phyloP scores from a whole-genome alignment of 495 filamentous ascomycete genomes.

The Daldinia concentrica region DNA sequence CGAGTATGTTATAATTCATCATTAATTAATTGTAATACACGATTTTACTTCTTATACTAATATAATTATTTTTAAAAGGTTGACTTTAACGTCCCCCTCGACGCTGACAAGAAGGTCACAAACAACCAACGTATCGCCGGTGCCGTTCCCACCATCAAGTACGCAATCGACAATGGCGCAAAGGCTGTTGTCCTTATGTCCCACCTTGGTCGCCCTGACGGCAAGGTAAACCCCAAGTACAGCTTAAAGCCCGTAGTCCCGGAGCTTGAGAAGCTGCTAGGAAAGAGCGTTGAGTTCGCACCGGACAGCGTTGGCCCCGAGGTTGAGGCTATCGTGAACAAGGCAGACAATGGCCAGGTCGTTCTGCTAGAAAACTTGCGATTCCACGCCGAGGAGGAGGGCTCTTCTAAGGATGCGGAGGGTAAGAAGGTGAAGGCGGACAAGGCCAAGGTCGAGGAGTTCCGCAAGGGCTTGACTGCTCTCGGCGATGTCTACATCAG shows the following conservation, averaged over 20 bases:
- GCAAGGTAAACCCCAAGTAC: slow-evolving; percentile 90
- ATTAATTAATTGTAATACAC: slow-evolving; percentile 11
- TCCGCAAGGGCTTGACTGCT: slow-evolving; percentile 93
- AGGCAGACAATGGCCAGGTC: slow-evolving; percentile 82
- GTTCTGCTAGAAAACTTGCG: slow-evolving; percentile 96
- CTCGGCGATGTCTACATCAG: slow-evolving; percentile 97
- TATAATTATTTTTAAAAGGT: slow-evolving; percentile 67
- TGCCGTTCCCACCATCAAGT: slow-evolving; percentile 97
- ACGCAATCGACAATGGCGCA: slow-evolving; percentile 92
- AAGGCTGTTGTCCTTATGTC: slow-evolving; percentile 98
- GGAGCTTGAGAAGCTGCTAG: slow-evolving; percentile 90
- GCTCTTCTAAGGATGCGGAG: slow-evolving; percentile 86
- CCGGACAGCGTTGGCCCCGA: slow-evolving; percentile 90
- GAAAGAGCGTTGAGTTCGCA: slow-evolving; percentile 83
- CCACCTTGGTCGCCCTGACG: slow-evolving; percentile 95
- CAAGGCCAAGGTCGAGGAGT: slow-evolving; percentile 88
- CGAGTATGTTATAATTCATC: slow-evolving; percentile 69
- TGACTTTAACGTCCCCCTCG: slow-evolving; percentile 99
- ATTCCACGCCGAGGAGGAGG: slow-evolving; percentile 98
- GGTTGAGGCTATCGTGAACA: slow-evolving; percentile 88
- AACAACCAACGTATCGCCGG: slow-evolving; percentile 98
- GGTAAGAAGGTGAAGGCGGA: slow-evolving; percentile 99
- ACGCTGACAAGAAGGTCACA: slow-evolving; percentile 89
- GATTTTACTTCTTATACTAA: slow-evolving; percentile 8
- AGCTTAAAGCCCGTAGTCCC: slow-evolving; percentile 90